These are phyloP conservation scores for Amaranthus tricolor DNA, from an alignment of 179 eudicot species.

Conservation along the genomic window DNA sequence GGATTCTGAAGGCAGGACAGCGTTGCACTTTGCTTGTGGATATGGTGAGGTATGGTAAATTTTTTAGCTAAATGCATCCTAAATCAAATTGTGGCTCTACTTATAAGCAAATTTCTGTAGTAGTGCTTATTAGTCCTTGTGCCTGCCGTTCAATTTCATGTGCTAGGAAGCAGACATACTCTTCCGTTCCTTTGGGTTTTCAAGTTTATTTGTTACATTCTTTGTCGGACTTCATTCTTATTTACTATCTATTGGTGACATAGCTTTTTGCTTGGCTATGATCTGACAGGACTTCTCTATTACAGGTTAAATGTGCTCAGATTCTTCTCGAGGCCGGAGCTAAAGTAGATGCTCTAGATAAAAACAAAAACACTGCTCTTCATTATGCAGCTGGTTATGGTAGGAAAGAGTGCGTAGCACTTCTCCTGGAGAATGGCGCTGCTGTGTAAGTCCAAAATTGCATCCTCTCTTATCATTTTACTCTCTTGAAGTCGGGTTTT, in stretches of 20 bases:
- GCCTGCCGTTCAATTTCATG: background rate
- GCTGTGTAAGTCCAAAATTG: constrained; percentile 70
- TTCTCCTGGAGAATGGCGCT: constrained; percentile 87
- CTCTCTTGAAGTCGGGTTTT: background rate
- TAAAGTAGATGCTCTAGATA: constrained; percentile 89
- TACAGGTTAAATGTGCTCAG: constrained; percentile 81
- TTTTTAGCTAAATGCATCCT: background rate
- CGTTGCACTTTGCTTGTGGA: constrained; percentile 98
- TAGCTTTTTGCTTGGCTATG: background rate
- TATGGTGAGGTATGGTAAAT: constrained; percentile 83
- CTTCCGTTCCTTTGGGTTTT: background rate
- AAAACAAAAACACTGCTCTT: constrained; percentile 98
- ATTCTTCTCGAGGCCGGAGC: constrained; percentile 95
- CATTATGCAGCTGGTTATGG: constrained; percentile 99
- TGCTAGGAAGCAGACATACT: background rate
- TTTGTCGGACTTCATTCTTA: background rate
- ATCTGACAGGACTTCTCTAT: constrained; percentile 6
- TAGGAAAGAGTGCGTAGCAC: constrained; percentile 94
- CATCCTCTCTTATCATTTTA: background rate
- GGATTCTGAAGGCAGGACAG: constrained; percentile 98
- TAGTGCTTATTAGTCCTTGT: background rate
- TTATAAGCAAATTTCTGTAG: background rate
- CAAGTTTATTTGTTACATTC: background rate
- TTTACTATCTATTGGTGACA: background rate
- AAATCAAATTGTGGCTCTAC: background rate